These are phyloP conservation scores for Wickerhamomyces sp. DNA, from an alignment of 1,139 yeast species.

Conservation along the genomic window DNA sequence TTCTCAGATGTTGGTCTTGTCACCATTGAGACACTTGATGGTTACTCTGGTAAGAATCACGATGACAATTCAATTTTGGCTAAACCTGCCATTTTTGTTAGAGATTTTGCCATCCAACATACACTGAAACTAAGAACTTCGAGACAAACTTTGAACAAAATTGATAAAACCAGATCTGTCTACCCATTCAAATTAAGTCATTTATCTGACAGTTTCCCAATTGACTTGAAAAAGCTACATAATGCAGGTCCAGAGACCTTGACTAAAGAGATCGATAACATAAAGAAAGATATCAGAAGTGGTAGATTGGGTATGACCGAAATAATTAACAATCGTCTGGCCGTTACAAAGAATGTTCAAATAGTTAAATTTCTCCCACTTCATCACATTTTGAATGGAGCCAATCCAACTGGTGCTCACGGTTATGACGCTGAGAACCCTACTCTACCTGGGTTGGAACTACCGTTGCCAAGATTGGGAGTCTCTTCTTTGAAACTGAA, in stretches of 20 bases:
- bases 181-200: slow-evolving; percentile 85
- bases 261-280: slow-evolving; percentile 33
- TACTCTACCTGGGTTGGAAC: slow-evolving; percentile 65
- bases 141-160: slow-evolving; percentile 61
- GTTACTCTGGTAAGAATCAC: slow-evolving; percentile 57
- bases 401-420: slow-evolving; percentile 59
- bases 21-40: slow-evolving; percentile 61
- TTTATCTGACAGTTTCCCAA: slow-evolving; percentile 55
- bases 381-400: slow-evolving; percentile 51
- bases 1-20: slow-evolving; percentile 55
- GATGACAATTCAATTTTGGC: slow-evolving; percentile 45
- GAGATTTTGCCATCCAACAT: slow-evolving; percentile 81
- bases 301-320: slow-evolving; percentile 79
- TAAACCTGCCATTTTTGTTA: slow-evolving; percentile 68
- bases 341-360: slow-evolving; percentile 70
- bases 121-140: slow-evolving; percentile 72
- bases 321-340: slow-evolving; percentile 73
- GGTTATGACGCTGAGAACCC: slow-evolving; percentile 65
- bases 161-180: slow-evolving; percentile 75
- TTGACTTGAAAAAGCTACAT: slow-evolving; percentile 32
- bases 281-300: slow-evolving; percentile 49
- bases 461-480: slow-evolving; percentile 68
- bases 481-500: slow-evolving; percentile 60
- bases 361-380: slow-evolving; percentile 69
- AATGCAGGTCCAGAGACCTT: slow-evolving; percentile 27